Evolutionary conservation across 345 rosid species (phyloP).

Genomic region (Salix viminalis): DNA sequence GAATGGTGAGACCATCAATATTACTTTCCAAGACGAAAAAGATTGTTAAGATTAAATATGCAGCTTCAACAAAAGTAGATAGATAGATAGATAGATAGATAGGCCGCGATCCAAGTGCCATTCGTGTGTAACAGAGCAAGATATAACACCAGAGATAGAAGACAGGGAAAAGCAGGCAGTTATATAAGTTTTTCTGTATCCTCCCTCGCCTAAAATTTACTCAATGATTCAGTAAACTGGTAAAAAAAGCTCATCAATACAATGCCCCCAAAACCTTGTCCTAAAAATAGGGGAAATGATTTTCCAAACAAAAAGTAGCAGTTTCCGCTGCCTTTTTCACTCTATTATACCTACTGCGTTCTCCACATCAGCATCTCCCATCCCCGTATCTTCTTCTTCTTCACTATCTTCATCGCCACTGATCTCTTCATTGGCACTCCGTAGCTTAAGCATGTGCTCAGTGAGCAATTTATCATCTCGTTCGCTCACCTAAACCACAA

Average conservation of each 20-base stretch:
- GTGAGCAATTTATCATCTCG: slow-evolving; percentile 89
- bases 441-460: slow-evolving; percentile 91
- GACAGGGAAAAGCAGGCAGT: neutral
- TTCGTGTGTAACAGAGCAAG: neutral
- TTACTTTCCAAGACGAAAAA: too few relatives aligned
- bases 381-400: slow-evolving; percentile 91
- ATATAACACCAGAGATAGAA: neutral
- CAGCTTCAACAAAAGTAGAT: too few relatives aligned
- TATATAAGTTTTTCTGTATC: neutral
- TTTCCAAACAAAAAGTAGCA: neutral
- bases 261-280: neutral
- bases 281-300: slow-evolving; percentile 3
- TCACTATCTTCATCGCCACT: slow-evolving; percentile 95
- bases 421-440: slow-evolving; percentile 73
- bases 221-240: slow-evolving; percentile 9
- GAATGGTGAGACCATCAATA: neutral
- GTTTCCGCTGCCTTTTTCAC: slow-evolving; percentile 26
- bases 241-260: slow-evolving; percentile 13
- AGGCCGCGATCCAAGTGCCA: neutral
- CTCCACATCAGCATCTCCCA: slow-evolving; percentile 85
- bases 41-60: too few relatives aligned
- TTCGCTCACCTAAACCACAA: slow-evolving; percentile 80
- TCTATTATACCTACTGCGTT: slow-evolving; percentile 53
- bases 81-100: too few relatives aligned
- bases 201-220: slow-evolving; percentile 7